Evolutionary conservation across 495 filamentous ascomycete genomes (phyloP).

Genomic region (Xeromyces bisporus): DNA sequence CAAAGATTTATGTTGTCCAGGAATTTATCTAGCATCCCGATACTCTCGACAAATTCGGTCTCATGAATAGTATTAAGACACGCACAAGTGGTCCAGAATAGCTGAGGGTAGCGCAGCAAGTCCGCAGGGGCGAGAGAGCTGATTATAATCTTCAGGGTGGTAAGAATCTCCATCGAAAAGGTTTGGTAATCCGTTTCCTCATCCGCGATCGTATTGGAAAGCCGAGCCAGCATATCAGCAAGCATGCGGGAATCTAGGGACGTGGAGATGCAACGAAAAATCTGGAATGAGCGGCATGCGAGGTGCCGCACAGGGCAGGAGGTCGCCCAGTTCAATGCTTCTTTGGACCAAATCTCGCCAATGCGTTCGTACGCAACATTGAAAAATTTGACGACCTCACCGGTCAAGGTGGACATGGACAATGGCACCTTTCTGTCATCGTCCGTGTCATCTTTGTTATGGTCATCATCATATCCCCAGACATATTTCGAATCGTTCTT

Average conservation of each 20-base stretch:
- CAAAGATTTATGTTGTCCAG: conserved; percentile 68
- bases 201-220: conserved; percentile 92
- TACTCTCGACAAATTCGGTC: conserved; percentile 77
- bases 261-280: conserved; percentile 84
- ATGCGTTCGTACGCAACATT: conserved; percentile 70
- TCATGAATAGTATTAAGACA: conserved; percentile 93
- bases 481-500: conserved; percentile 69
- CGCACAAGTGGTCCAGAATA: conserved; percentile 95
- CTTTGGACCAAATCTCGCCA: conserved; percentile 74
- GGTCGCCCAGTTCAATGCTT: conserved; percentile 86
- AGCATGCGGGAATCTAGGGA: conserved; percentile 85
- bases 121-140: conserved; percentile 61
- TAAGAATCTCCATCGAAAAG: conserved; percentile 95
- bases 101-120: conserved; percentile 71
- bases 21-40: conserved; percentile 82
- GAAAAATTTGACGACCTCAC: conserved; percentile 70
- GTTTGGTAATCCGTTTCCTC: conserved; percentile 82
- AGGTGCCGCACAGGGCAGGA: conserved; percentile 92
- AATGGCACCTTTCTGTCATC: conserved; percentile 65
- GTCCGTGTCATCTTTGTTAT: conserved; percentile 49
- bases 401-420: conserved; percentile 69
- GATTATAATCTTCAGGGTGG: conserved; percentile 80
- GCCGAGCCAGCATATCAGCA: conserved; percentile 81
- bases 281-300: conserved; percentile 91
- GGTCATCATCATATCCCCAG: conserved; percentile 89